These are phyloP conservation scores for Scedosporium boydii DNA, from an alignment of 2,329 filamentous ascomycete species.

Conservation along the genomic window DNA sequence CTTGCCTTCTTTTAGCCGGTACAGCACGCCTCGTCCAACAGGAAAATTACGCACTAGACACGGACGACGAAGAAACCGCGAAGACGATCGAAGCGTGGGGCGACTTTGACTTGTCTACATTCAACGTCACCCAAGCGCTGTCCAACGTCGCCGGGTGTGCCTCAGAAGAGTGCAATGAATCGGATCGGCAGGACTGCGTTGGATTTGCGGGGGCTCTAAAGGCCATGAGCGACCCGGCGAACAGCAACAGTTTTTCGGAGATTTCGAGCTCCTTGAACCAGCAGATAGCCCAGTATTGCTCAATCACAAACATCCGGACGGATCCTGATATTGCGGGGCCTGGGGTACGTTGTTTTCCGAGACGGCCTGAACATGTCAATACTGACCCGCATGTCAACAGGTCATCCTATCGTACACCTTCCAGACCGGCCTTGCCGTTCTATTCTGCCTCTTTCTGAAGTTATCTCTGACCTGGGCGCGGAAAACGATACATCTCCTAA, in stretches of 20 bases:
- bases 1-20: neutral
- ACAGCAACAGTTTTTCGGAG: neutral
- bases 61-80: neutral
- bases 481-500: neutral
- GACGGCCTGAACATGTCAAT: neutral
- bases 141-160: neutral
- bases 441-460: slow-evolving; percentile 1
- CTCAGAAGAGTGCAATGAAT: neutral
- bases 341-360: neutral
- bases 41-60: neutral
- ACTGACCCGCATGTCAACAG: neutral
- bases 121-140: neutral
- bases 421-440: neutral
- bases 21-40: neutral
- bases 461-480: neutral
- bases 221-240: neutral
- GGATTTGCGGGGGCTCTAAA: neutral
- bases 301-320: neutral
- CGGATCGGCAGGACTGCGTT: neutral
- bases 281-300: neutral
- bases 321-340: neutral
- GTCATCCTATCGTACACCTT: neutral
- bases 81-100: neutral
- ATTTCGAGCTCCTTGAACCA: neutral
- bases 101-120: neutral